Evolutionary conservation across 2,329 filamentous ascomycete species (phyloP), one percentile per base, ranked within the genome.

Genomic region (Xylaria sp.): DNA sequence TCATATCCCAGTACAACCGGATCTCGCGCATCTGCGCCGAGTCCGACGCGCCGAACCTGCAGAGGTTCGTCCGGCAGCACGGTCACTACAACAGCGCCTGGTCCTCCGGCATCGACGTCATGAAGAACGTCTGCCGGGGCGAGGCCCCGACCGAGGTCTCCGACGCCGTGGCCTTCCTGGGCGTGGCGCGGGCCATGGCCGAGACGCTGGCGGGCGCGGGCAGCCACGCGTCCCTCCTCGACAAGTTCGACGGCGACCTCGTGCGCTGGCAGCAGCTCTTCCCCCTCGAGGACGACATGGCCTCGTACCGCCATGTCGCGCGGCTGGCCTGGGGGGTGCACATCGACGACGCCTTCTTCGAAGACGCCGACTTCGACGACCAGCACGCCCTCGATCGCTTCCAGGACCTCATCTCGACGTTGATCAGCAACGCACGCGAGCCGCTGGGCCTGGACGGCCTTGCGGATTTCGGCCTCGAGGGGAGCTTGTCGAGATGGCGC

Each of bases 221-320:
- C 24, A 47, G 52, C 7, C 22, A 50, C 20, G 44, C 44, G 17
- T 11, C 16, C 9, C 18, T 55, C 11, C 26, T 55, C 5, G 52
- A 55, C 43, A 50, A 48, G 38, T 55, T 55, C 37, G 52, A 55
- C 38, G 43, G 20, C 20, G 52, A 55, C 24, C 52, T 55, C 21
- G 18, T 39, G 21, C 47, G 52, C 1, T 55, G 47, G 47, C 52
- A 55, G 38, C 48, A 46, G 37, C 38, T 55, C 8, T 55, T 55
- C 39, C 34, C 52, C 7, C 20, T 46, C 17, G 42, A 44, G 5
- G 37, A 47, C 7, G 48, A 55, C 16, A 39, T 55, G 18, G n/a
- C 7, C 8, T 42, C 42, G 1, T 55, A 47, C 24, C 52, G 47
- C 2, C 13, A 39, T n/a, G 44, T 48, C 13, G 52, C 43, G 8